These are phyloP conservation scores for Sporobolomyces pararoseus DNA, from an alignment of 768 basidiomycete species.

Conservation along the genomic window DNA sequence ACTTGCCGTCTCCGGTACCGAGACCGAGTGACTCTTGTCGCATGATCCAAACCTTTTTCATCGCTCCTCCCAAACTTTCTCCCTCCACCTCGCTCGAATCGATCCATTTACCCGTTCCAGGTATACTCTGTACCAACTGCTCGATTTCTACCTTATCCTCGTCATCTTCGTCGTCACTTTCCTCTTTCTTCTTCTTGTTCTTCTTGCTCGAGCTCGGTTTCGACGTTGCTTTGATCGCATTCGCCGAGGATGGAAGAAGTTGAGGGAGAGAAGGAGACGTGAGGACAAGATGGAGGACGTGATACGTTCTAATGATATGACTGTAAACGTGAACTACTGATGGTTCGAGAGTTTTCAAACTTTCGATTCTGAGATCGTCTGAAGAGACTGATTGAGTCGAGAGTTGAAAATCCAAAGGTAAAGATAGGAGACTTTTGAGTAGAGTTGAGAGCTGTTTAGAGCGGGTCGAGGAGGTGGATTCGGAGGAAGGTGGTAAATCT, in stretches of 20 bases:
- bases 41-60: slow-evolving; percentile 40
- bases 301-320: slow-evolving; percentile 73
- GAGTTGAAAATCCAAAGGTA: slow-evolving; percentile 1
- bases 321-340: slow-evolving; percentile 79
- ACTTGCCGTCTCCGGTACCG: too few species aligned
- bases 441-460: slow-evolving; percentile 42
- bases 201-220: background rate
- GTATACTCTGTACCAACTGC: slow-evolving; percentile 7
- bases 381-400: background rate
- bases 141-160: background rate
- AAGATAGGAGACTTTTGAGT: slow-evolving; percentile 18
- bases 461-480: slow-evolving; percentile 9
- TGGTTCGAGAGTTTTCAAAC: background rate
- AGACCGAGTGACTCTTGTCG: too few species aligned
- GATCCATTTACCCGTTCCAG: slow-evolving; percentile 34
- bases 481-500: slow-evolving; percentile 51
- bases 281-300: slow-evolving; percentile 25
- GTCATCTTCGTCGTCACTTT: background rate
- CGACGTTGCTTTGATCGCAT: background rate
- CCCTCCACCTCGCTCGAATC: slow-evolving; percentile 7
- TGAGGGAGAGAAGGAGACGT: background rate
- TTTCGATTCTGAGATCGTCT: background rate
- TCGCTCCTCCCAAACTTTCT: slow-evolving; percentile 34
- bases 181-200: background rate
- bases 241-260: background rate